Percentiles rank a stretch among this genome's conserved stretches.
Conservation (phyloP, 2,329 filamentous ascomycete genomes). For the Hymenoscyphus fructigenus region DNA sequence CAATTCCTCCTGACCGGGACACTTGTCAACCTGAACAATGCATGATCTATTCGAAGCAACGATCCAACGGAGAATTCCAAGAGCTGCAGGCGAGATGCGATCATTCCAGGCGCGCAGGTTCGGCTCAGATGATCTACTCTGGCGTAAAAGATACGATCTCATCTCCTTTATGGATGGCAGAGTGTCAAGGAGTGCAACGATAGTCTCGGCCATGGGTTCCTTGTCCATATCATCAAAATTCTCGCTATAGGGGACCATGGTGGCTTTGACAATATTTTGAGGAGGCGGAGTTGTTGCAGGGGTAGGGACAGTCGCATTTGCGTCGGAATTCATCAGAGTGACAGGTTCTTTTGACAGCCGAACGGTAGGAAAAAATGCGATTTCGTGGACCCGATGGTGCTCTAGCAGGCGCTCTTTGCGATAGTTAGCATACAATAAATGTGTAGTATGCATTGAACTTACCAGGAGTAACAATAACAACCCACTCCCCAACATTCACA, state of each 20-base stretch:
- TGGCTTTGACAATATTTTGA: slow-evolving; percentile 28
- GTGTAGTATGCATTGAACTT: neutral
- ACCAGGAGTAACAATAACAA: slow-evolving; percentile 24
- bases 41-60: slow-evolving; percentile 86
- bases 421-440: slow-evolving; percentile 7
- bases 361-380: slow-evolving; percentile 28
- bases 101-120: slow-evolving; percentile 52
- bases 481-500: slow-evolving; percentile 33
- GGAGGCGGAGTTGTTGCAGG: slow-evolving; percentile 25
- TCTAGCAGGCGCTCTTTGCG: slow-evolving; percentile 17
- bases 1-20: slow-evolving; percentile 28
- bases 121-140: slow-evolving; percentile 31
- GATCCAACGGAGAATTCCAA: slow-evolving; percentile 79
- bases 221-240: slow-evolving; percentile 57
- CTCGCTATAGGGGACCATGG: slow-evolving; percentile 45
- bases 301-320: slow-evolving; percentile 18
- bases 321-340: slow-evolving; percentile 8
- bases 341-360: slow-evolving; percentile 26
- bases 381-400: slow-evolving; percentile 32
- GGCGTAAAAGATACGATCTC: slow-evolving; percentile 45
- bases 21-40: slow-evolving; percentile 70
- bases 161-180: slow-evolving; percentile 63
- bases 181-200: slow-evolving; percentile 54
- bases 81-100: slow-evolving; percentile 61
- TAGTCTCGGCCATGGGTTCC: slow-evolving; percentile 46